Conservation (phyloP, 805 yeast species). For the Metschnikowia picachoensis region DNA sequence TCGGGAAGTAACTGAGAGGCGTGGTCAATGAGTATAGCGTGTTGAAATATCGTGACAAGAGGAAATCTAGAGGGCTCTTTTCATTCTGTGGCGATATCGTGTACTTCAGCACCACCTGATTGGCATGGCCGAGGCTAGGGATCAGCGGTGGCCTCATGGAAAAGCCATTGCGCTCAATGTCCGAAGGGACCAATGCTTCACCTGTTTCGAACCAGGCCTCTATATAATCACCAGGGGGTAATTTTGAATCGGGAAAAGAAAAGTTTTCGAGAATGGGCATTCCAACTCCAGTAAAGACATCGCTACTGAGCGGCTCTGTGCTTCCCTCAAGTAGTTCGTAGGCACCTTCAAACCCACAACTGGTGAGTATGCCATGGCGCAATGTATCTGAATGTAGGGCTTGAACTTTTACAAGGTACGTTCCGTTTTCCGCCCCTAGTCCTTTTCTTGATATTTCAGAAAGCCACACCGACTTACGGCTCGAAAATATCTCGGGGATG, state of each 20-base stretch:
- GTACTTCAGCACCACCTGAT: background rate
- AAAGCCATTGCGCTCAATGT: slow-evolving; percentile 3
- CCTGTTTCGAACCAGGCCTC: background rate
- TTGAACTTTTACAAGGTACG: slow-evolving; percentile 2
- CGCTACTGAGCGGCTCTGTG: background rate
- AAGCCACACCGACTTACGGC: slow-evolving; percentile 3
- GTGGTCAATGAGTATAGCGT: slow-evolving; percentile 37
- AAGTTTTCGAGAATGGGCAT: background rate
- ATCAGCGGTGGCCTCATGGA: slow-evolving; percentile 19
- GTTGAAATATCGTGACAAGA: slow-evolving; percentile 32
- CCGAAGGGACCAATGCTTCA: background rate
- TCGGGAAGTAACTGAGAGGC: slow-evolving; percentile 43
- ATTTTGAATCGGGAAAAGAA: too few species aligned
- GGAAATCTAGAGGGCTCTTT: slow-evolving; percentile 28
- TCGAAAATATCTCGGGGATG: slow-evolving; percentile 2
- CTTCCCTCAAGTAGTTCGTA: slow-evolving; percentile 9
- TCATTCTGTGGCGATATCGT: slow-evolving; percentile 16
- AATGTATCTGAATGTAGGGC: background rate
- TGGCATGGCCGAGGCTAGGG: background rate
- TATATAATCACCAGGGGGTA: background rate
- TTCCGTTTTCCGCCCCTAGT: background rate
- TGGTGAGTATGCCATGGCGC: slow-evolving; percentile 8
- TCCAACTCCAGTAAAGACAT: background rate
- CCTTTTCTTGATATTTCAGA: background rate
- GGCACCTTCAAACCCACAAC: background rate